A percentile compares a stretch with the other conserved stretches of the same genome.
phyloP scores from a whole-genome alignment of 2,329 filamentous ascomycete genomes.

The Bipolaris zeicola region DNA sequence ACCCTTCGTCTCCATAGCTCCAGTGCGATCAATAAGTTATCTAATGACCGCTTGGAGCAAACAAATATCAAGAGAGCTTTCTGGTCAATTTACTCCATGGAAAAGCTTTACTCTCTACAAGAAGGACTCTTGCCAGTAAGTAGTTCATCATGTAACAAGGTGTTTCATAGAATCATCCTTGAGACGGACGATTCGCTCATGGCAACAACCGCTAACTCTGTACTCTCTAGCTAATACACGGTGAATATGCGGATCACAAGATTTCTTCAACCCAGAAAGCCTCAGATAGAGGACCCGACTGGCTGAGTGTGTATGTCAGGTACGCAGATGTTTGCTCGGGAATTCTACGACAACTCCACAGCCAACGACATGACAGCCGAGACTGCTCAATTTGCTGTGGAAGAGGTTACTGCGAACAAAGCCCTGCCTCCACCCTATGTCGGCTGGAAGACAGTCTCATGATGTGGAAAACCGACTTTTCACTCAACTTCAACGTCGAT shows the following conservation, averaged over 20 bases:
- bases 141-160: neutral
- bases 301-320: neutral
- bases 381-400: neutral
- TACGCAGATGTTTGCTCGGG: neutral
- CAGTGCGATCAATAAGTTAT: neutral
- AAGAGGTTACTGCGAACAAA: neutral
- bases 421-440: neutral
- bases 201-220: neutral
- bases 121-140: neutral
- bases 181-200: neutral
- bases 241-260: neutral
- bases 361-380: neutral
- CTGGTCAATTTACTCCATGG: neutral
- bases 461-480: neutral
- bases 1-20: neutral
- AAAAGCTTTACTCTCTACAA: neutral
- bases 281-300: neutral
- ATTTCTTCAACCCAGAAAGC: neutral
- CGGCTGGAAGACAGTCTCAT: neutral
- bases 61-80: neutral
- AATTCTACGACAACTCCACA: neutral
- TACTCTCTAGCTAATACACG: neutral
- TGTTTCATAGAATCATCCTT: neutral
- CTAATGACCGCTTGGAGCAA: neutral
- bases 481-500: neutral